Base-by-base conservation (phyloP, 2,329 filamentous ascomycete species). In the Chaetomiaceae sp. region DNA sequence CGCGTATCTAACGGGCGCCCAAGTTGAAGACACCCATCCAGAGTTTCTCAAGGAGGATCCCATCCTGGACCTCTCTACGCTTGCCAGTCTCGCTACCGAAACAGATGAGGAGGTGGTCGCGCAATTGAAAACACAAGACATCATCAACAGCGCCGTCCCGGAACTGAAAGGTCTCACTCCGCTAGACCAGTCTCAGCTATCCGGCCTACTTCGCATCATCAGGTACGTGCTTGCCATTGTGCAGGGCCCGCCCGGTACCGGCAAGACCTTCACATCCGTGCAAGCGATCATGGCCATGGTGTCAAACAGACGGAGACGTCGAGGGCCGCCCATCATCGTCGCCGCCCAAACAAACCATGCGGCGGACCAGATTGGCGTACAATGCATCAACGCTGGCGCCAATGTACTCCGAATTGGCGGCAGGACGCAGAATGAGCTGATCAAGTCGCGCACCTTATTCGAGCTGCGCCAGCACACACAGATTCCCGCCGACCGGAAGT, bases 281-380 rank as follows among this genome's bases (percentile, higher is more conserved):
- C 68, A 81, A 20, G 84, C 84, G 0, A 63, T 96, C 9, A 79
- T 77, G 38, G 71, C 83, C 1, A 68, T 90, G 43, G 68, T 88
- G 0, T 65, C 72, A 1, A 86, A 84, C 43, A 73, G 78, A 58
- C 73, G 78, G 56, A 60, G 62, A 2, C 57, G 60, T 2, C 69
- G 65, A 0, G 79, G 83, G 47, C 8, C 56, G 11, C 86, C 86
- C 0, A 81, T 96, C 24, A 73, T 95, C 17, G 72, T 95, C 3
- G 78, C 88, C 0, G 88, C 88, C 7, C 88, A 95, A 57, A 96
- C 89, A 0, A 96, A 96, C 49, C 88, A 95, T 63, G 89, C 89
- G 0, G 68, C 95, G 0, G 89, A 96, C 56, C 89, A 95, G 60
- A 70, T 96, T 0, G 69, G 95, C 0, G 67, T 69, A 1, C 78